Percentiles rank a stretch among this genome's conserved stretches.
phyloP scores from a whole-genome alignment of 306 rosid genomes.

The Pterocarpus santalinus region DNA sequence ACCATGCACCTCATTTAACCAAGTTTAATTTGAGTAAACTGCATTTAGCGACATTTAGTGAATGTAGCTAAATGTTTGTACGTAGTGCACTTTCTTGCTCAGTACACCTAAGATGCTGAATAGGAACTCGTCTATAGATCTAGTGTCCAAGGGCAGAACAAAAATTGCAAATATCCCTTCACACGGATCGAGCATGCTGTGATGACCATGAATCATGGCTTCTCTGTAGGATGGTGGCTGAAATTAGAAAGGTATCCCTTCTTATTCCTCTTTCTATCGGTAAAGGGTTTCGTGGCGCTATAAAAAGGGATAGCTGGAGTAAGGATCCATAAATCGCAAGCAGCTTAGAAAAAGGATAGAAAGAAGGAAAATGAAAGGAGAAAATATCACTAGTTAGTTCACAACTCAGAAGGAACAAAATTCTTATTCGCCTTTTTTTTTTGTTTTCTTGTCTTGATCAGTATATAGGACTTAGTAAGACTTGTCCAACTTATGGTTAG shows the following conservation, averaged over 20 bases:
- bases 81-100: too few relatives aligned
- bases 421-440: neutral
- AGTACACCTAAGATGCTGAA: too few relatives aligned
- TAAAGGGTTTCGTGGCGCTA: neutral
- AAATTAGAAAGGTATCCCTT: neutral
- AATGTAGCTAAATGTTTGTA: too few relatives aligned
- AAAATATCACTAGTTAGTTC: neutral
- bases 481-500: neutral
- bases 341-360: neutral
- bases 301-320: neutral
- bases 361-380: neutral
- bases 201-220: neutral
- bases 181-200: neutral
- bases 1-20: too few relatives aligned
- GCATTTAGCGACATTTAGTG: too few relatives aligned
- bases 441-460: neutral
- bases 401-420: neutral
- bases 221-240: slow-evolving; percentile 5
- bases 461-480: neutral
- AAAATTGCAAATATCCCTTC: neutral
- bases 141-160: too few relatives aligned
- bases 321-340: neutral
- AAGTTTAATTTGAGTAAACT: too few relatives aligned
- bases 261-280: neutral
- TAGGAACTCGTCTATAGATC: too few relatives aligned